Base-by-base conservation (phyloP, 2,329 filamentous ascomycete genomes). In the Sclerotinia glacialis region DNA sequence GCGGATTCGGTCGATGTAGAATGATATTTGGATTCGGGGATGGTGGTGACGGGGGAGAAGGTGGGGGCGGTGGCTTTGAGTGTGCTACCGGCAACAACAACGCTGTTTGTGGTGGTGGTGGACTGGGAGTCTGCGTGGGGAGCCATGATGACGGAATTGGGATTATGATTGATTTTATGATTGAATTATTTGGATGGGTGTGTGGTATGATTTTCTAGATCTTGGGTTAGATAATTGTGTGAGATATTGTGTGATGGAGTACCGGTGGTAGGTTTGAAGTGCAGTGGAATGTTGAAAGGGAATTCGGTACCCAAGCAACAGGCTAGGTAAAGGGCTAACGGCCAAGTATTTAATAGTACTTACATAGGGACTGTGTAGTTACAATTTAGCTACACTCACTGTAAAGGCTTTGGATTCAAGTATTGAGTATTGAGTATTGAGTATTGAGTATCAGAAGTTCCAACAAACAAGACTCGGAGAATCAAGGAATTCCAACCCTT, bases 1-100 rank as follows among this genome's bases (percentile, higher is more conserved):
- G 95, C 94, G 73, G 85, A 83, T 67, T 88, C 81, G 53, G 93
- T 93, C 34, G 94, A 93, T 26, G 90, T 78, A 65, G 92, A 85
- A 80, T 97, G 95, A 81, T 84, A 86, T 72, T 80, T 81, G 60
- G 72, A 73, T 49, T 72, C 71, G 65, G 72, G 64, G 23, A 72
- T 69, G 42, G 68, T 70, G 37, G 69, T 68, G 44, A 67, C 67
- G 28, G 74, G 75, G 56, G 75, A 73, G 68, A 76, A 76, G 28
- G 75, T 67, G 42, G 74, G 67, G 18, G 75, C 74, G 14, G 75
- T 76, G 44, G 74, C 70, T 68, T 76, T 75, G 66, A 76, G 72
- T 67, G 71, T 67, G 71, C 78, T 79, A 71, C 77, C 78, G 72
- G 74, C 73, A 67, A 74, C 68, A 65, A 73, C 69, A n/a, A n/a